Percentiles rank a stretch among this genome's conserved stretches.
Conservation (phyloP, 805 yeast genomes). For the Ogataea ramenticola region DNA sequence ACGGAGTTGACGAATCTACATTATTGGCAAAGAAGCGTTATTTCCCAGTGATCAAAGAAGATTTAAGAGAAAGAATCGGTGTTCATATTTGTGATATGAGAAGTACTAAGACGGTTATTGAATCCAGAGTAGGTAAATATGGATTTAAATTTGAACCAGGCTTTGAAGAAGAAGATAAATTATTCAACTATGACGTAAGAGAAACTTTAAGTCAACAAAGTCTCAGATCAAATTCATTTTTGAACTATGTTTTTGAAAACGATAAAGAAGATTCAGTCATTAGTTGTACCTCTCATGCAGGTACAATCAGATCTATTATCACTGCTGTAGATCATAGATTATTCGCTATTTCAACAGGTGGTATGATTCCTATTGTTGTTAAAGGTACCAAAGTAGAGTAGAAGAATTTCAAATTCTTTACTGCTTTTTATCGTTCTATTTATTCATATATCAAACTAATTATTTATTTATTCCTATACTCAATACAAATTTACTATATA, state of each 20-base stretch:
- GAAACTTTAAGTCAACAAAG: slow-evolving; percentile 46
- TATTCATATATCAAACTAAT: too few species aligned
- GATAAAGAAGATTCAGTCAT: slow-evolving; percentile 27
- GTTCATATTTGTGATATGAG: slow-evolving; percentile 55
- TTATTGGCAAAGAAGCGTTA: slow-evolving; percentile 9
- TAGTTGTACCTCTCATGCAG: slow-evolving; percentile 54
- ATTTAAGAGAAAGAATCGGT: slow-evolving; percentile 56
- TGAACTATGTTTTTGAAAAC: slow-evolving; percentile 33
- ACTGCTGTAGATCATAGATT: slow-evolving; percentile 47
- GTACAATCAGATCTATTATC: slow-evolving; percentile 46
- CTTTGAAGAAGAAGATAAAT: slow-evolving; percentile 41
- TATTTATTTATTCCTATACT: too few species aligned
- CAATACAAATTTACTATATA: too few species aligned
- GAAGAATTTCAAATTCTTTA: too few species aligned
- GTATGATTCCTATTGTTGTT: slow-evolving; percentile 54
- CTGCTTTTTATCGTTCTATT: too few species aligned
- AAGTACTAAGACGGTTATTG: slow-evolving; percentile 31
- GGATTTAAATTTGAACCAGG: slow-evolving; percentile 38
- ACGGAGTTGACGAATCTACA: slow-evolving; percentile 14
- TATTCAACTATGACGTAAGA: slow-evolving; percentile 36
- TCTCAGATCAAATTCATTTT: slow-evolving; percentile 37
- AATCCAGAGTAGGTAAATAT: slow-evolving; percentile 30
- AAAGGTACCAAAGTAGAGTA: slow-evolving; percentile 28
- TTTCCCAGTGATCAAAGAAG: slow-evolving; percentile 32
- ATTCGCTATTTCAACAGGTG: slow-evolving; percentile 58